Conservation (phyloP, 1,284 basidiomycete species). For the Psilocybe mexicana region DNA sequence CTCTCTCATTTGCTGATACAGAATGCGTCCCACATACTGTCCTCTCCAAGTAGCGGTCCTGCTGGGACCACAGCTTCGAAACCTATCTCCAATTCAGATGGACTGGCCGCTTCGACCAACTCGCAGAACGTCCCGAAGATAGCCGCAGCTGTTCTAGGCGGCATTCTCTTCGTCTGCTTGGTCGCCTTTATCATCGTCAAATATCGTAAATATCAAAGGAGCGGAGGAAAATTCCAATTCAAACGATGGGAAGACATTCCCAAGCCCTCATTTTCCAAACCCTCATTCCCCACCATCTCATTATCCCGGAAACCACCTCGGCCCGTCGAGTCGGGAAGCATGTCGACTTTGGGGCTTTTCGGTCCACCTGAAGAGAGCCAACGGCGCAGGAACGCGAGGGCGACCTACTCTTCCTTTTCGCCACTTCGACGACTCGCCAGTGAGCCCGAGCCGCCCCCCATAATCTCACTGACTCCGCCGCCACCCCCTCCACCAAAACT, state of each 20-base stretch:
- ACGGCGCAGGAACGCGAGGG: neutral
- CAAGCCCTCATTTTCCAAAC: neutral
- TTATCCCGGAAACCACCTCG: neutral
- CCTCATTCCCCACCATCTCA: neutral
- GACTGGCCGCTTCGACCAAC: neutral
- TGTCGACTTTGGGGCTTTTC: constrained; percentile 6
- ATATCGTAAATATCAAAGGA: neutral
- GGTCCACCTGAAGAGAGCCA: neutral
- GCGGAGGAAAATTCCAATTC: neutral
- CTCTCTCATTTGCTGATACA: constrained; percentile 27
- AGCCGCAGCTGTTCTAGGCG: neutral
- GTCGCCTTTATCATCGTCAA: neutral
- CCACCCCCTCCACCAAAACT: neutral
- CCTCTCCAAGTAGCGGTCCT: neutral
- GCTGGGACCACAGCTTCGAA: neutral
- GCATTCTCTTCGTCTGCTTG: neutral
- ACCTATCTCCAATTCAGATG: neutral
- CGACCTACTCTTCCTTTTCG: neutral
- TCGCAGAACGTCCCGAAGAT: constrained; percentile 1
- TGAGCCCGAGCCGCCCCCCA: neutral
- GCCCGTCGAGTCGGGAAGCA: constrained; percentile 1
- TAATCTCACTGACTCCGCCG: neutral
- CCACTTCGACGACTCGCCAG: neutral
- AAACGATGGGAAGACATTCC: neutral
- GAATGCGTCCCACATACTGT: neutral